These are phyloP conservation scores for Prunus persica DNA, from an alignment of 306 rosid genomes.

Conservation along the genomic window DNA sequence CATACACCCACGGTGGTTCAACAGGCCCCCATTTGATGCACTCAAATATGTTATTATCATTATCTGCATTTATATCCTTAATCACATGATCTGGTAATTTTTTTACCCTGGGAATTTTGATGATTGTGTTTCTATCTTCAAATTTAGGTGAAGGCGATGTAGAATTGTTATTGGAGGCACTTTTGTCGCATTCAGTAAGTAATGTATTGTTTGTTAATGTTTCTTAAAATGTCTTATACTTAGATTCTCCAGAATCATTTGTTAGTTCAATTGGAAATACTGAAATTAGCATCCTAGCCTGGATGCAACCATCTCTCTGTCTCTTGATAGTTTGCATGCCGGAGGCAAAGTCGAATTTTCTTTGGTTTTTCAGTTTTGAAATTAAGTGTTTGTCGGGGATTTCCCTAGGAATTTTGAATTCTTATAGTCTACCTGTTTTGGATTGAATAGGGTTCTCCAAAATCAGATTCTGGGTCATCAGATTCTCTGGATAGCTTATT, in stretches of 20 bases:
- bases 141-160: conserved; percentile 72
- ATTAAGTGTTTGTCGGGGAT: not conserved
- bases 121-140: conserved; percentile 22
- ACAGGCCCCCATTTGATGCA: not conserved
- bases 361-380: not conserved
- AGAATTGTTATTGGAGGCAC: conserved; percentile 67
- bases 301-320: not conserved
- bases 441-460: conserved; percentile 45
- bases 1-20: not conserved
- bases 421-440: conserved; percentile 22
- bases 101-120: conserved; percentile 8
- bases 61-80: not conserved
- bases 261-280: not conserved
- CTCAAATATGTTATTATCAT: not conserved
- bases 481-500: conserved; percentile 90
- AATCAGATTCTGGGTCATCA: conserved; percentile 56
- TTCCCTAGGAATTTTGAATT: not conserved
- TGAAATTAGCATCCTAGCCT: not conserved
- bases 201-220: not conserved
- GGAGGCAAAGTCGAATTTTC: not conserved
- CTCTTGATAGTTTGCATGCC: not conserved
- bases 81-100: not conserved
- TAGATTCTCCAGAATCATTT: not conserved
- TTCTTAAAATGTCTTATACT: not conserved
- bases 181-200: conserved; percentile 60